A percentile compares a stretch with the other conserved stretches of the same genome.
These are phyloP conservation scores for Agrocybe praecox DNA, from an alignment of 768 basidiomycete genomes.

Conservation along the genomic window DNA sequence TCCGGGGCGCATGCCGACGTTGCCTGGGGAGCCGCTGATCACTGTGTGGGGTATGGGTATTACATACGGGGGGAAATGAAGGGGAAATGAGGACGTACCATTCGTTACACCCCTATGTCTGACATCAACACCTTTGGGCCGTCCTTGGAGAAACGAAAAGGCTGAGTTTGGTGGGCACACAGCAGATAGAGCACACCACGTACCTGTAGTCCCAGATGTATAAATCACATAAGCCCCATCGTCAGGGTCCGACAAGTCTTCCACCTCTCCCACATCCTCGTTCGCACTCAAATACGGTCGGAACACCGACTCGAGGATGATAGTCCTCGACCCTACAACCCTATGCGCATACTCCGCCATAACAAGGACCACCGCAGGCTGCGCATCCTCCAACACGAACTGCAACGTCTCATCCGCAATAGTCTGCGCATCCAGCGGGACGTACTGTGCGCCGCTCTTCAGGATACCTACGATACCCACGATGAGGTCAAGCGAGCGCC, in stretches of 20 bases:
- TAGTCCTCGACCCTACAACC: conserved; percentile 3
- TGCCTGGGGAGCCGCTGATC: conserved; percentile 43
- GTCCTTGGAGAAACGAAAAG: background rate
- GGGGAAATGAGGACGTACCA: conserved; percentile 29
- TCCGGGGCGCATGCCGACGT: conserved; percentile 47
- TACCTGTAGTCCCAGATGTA: conserved; percentile 49
- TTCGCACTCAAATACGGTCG: conserved; percentile 13
- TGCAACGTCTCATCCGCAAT: conserved; percentile 46
- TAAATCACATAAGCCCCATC: conserved; percentile 48
- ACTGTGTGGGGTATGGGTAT: conserved; percentile 27
- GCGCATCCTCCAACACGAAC: conserved; percentile 41
- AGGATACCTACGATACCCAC: conserved; percentile 46
- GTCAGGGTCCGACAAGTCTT: conserved; percentile 16
- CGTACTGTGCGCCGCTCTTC: conserved; percentile 49
- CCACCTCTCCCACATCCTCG: conserved; percentile 17
- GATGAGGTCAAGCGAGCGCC: conserved; percentile 43
- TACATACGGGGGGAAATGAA: background rate
- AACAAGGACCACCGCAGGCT: conserved; percentile 36
- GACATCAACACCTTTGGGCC: conserved; percentile 45
- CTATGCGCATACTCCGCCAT: conserved; percentile 31
- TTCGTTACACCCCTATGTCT: conserved; percentile 38
- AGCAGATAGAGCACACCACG: conserved; percentile 18
- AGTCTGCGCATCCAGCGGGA: conserved; percentile 49
- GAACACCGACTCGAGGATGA: conserved; percentile 22
- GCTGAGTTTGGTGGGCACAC: background rate